These are phyloP conservation scores for Clonostachys rosea DNA, from an alignment of 2,329 filamentous ascomycete species.

Conservation along the genomic window DNA sequence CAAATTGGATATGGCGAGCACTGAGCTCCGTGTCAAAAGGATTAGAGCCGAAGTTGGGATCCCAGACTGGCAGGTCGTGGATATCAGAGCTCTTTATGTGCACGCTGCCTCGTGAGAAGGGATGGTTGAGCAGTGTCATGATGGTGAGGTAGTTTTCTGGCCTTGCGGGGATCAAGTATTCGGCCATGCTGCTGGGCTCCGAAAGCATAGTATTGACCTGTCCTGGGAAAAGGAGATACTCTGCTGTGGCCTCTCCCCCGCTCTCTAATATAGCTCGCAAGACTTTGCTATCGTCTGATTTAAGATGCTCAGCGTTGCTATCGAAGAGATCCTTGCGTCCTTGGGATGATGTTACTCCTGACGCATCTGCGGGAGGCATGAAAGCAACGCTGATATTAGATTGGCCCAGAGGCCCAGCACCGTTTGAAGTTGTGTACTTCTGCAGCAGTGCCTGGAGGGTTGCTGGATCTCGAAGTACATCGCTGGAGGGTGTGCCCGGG, in stretches of 20 bases:
- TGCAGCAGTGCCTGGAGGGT: constrained; percentile 19
- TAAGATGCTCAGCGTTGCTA: constrained; percentile 6
- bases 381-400: constrained; percentile 29
- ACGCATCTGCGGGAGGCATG: constrained; percentile 20
- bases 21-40: constrained; percentile 52
- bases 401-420: constrained; percentile 25
- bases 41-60: constrained; percentile 50
- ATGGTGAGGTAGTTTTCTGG: constrained; percentile 48
- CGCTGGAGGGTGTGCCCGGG: constrained; percentile 1
- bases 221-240: constrained; percentile 24
- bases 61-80: constrained; percentile 36
- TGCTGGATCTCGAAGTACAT: constrained; percentile 7
- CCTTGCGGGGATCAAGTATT: constrained; percentile 6
- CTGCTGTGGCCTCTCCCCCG: constrained; percentile 19
- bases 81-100: constrained; percentile 44
- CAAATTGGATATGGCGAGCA: constrained; percentile 33
- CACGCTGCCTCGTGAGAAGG: constrained; percentile 52
- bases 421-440: constrained; percentile 15
- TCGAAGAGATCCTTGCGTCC: constrained; percentile 15
- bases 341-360: constrained; percentile 14
- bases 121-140: constrained; percentile 53
- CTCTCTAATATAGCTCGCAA: constrained; percentile 17
- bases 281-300: constrained; percentile 10
- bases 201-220: constrained; percentile 16
- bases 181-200: constrained; percentile 19